Percentiles rank a stretch among this genome's conserved stretches.
These are phyloP conservation scores for Sungouiozyma ichnusensis DNA, from an alignment of 805 yeast genomes.

Conservation along the genomic window DNA sequence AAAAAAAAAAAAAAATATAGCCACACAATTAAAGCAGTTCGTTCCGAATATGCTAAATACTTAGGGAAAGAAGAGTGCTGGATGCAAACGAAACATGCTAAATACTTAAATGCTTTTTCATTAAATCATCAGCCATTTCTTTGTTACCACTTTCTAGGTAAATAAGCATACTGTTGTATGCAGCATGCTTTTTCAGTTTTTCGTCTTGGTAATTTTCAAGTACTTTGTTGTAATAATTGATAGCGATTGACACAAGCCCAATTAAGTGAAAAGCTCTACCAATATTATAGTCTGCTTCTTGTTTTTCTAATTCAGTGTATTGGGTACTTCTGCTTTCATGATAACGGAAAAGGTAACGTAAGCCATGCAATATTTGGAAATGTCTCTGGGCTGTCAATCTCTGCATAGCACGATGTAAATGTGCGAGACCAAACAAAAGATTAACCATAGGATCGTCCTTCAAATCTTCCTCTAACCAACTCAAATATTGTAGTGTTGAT, in stretches of 20 bases:
- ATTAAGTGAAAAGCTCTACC: constrained; percentile 80
- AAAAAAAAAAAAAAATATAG: too few relatives aligned
- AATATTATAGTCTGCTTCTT: constrained; percentile 73
- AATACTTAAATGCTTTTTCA: constrained; percentile 53
- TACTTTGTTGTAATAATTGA: constrained; percentile 62
- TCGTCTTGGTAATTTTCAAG: constrained; percentile 43
- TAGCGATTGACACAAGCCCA: constrained; percentile 67
- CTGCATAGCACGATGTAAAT: constrained; percentile 86
- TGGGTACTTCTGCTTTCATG: constrained; percentile 36
- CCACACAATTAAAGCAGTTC: too few relatives aligned
- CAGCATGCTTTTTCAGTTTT: constrained; percentile 67
- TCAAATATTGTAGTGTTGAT: constrained; percentile 70
- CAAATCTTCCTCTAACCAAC: constrained; percentile 55
- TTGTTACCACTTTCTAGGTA: constrained; percentile 70
- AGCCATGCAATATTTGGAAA: constrained; percentile 77
- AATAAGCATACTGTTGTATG: constrained; percentile 70
- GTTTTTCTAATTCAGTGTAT: constrained; percentile 37
- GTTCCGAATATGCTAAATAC: too few relatives aligned
- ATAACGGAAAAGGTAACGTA: constrained; percentile 69
- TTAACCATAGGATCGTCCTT: constrained; percentile 73
- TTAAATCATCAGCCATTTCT: constrained; percentile 48
- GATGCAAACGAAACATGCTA: constrained; percentile 11
- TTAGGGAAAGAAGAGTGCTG: neutral
- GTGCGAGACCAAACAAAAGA: constrained; percentile 65
- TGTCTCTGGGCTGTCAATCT: constrained; percentile 79